phyloP scores from a whole-genome alignment of 179 eudicot genomes.

The Amaranthus tricolor region DNA sequence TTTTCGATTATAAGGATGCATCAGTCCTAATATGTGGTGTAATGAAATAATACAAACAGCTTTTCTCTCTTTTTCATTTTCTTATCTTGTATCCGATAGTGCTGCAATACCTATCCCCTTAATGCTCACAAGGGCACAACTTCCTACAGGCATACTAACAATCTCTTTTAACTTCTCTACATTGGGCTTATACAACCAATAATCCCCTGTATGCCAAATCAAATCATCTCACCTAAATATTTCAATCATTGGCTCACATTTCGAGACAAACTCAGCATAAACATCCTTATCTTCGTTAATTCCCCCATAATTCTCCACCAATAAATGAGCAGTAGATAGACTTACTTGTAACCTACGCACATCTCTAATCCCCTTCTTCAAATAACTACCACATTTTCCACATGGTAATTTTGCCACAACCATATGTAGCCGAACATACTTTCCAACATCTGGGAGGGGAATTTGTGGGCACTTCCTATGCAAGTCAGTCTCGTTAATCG shows the following conservation, averaged over 20 bases:
- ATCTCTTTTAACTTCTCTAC: constrained; percentile 41
- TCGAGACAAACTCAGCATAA: constrained; percentile 45
- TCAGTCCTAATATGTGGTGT: too few relatives aligned
- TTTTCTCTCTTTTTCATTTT: constrained; percentile 2
- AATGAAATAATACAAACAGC: too few relatives aligned
- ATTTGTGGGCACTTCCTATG: constrained; percentile 39
- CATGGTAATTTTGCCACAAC: constrained; percentile 57
- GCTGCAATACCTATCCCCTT: too few relatives aligned
- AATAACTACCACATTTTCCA: neutral
- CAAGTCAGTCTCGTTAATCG: constrained; percentile 38
- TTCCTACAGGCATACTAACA: constrained; percentile 54
- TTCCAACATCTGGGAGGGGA: constrained; percentile 49
- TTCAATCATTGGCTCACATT: constrained; percentile 77
- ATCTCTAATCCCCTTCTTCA: constrained; percentile 37
- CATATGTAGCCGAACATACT: constrained; percentile 39
- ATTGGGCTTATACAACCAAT: constrained; percentile 57
- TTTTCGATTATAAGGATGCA: too few relatives aligned
- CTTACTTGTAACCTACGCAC: constrained; percentile 60
- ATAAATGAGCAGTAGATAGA: constrained; percentile 47
- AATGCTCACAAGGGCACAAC: constrained; percentile 39
- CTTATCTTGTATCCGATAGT: too few relatives aligned
- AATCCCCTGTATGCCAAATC: constrained; percentile 47
- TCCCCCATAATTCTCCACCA: constrained; percentile 41
- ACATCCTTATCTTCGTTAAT: constrained; percentile 21
- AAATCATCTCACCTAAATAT: constrained; percentile 68